Evolutionary conservation across 2,329 filamentous ascomycete genomes (phyloP).

Genomic region (Rutstroemia sp.): DNA sequence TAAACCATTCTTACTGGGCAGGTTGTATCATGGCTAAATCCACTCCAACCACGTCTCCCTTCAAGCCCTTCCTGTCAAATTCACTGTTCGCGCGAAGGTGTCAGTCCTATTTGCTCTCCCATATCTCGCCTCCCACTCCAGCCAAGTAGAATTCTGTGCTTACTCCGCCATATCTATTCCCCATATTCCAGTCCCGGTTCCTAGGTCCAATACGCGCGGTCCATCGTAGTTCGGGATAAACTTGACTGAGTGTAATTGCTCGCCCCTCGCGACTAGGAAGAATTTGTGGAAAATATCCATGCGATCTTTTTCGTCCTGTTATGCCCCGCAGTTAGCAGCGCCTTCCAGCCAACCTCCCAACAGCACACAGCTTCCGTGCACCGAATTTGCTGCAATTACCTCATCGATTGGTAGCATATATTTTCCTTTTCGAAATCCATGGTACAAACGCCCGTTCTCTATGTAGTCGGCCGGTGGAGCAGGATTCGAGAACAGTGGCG

Average conservation of each 20-base stretch:
- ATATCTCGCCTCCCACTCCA: background rate
- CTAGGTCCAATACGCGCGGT: conserved; percentile 55
- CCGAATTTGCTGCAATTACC: conserved; percentile 36
- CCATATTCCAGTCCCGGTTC: conserved; percentile 89
- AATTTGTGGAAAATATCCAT: conserved; percentile 79
- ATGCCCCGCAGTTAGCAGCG: conserved; percentile 11
- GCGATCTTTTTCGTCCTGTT: conserved; percentile 63
- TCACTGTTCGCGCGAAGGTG: conserved; percentile 6
- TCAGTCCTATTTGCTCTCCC: background rate
- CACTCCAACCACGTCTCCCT: conserved; percentile 43
- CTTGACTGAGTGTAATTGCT: conserved; percentile 33
- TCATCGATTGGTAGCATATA: conserved; percentile 76
- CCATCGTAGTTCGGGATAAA: conserved; percentile 24
- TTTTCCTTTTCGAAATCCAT: conserved; percentile 57
- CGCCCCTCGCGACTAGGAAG: conserved; percentile 56
- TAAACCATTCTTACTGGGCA: conserved; percentile 35
- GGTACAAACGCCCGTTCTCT: conserved; percentile 65
- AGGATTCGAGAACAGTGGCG: background rate
- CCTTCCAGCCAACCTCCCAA: background rate
- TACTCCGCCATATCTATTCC: conserved; percentile 77
- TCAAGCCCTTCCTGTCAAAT: background rate
- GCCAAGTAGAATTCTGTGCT: conserved; percentile 28
- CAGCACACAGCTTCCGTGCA: background rate
- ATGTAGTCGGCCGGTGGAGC: conserved; percentile 34
- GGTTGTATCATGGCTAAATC: conserved; percentile 58